Evolutionary conservation across 305 asterid genomes (phyloP), one percentile per base, ranked within the genome.

Genomic region (Striga hermonthica): DNA sequence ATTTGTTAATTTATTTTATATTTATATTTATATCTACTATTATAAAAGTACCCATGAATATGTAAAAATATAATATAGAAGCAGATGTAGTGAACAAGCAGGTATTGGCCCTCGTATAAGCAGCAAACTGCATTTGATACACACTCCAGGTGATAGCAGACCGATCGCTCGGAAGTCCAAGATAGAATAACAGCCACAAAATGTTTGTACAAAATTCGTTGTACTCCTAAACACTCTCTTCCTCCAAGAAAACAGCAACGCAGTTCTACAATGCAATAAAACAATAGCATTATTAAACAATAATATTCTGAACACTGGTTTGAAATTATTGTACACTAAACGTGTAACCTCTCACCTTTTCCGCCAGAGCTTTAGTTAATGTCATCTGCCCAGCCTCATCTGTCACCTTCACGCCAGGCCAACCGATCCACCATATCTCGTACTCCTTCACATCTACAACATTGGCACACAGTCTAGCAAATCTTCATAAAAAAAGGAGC

Each of bases 391-490:
- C 97, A 57, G 76, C 79, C 80, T 87, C 95, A 66, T 87, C 97
- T 4, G 95, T 84, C 66, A 87, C 95, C 65, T 84, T 81, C 28
- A 87, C 86, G 38, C 95, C 97, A 6, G 95, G 86, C 97, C 97
- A 90, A 45, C 97, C 97, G 44, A 90, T 90, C 86, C 94, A 87
- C 69, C 83, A 83, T 9, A 89, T 87, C 78, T 90, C 97, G 71
- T 84, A 82, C 62, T 82, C 92, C 85, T 84, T 84, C 57, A 87
- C 91, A 50, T 95, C 97, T 90, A 61, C 65, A 70, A 39, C 64
- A 69, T 4, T 48, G 22, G 22, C 60, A 55, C n/a, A 55, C 9
- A 55, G n/a, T 55, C 36, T 6, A 8, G 14, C 12, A 28, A 16
- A 7, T 8, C 36, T 28, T 7, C n/a, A 3, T 16, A 16, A 9